These are phyloP conservation scores for Neurospora sp. DNA, from an alignment of 495 filamentous ascomycete species.

Conservation along the genomic window DNA sequence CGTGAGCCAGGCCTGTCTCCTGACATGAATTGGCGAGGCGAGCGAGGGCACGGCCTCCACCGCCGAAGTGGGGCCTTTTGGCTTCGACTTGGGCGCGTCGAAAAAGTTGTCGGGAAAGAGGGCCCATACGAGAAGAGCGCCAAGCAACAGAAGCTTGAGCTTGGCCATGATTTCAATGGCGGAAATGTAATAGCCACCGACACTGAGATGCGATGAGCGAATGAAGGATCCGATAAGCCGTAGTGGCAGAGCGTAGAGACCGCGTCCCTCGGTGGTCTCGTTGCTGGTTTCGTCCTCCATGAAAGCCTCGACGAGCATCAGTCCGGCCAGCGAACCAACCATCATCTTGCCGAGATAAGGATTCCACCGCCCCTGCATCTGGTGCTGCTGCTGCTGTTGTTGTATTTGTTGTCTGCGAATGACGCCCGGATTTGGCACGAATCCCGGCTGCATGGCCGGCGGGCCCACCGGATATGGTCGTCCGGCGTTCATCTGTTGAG, in stretches of 20 bases:
- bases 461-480: conserved; percentile 32
- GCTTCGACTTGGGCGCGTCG: conserved; percentile 30
- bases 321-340: conserved; percentile 79
- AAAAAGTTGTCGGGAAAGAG: conserved; percentile 54
- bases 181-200: conserved; percentile 38
- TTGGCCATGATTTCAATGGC: conserved; percentile 31
- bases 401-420: conserved; percentile 36
- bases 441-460: conserved; percentile 22
- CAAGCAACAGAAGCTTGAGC: conserved; percentile 51
- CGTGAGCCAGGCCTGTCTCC: conserved; percentile 85
- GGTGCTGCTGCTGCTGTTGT: conserved; percentile 24
- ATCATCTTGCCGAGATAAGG: conserved; percentile 65
- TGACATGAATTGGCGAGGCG: conserved; percentile 75
- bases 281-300: conserved; percentile 44
- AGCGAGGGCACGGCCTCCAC: conserved; percentile 53
- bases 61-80: conserved; percentile 21
- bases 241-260: conserved; percentile 59
- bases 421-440: conserved; percentile 23
- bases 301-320: conserved; percentile 83
- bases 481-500: conserved; percentile 31
- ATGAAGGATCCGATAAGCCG: conserved; percentile 37
- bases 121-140: conserved; percentile 58
- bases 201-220: conserved; percentile 29
- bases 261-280: conserved; percentile 52
- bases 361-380: conserved; percentile 28